Evolutionary conservation across 2,329 filamentous ascomycete species (phyloP).

Genomic region (Drechslerella dactyloides): DNA sequence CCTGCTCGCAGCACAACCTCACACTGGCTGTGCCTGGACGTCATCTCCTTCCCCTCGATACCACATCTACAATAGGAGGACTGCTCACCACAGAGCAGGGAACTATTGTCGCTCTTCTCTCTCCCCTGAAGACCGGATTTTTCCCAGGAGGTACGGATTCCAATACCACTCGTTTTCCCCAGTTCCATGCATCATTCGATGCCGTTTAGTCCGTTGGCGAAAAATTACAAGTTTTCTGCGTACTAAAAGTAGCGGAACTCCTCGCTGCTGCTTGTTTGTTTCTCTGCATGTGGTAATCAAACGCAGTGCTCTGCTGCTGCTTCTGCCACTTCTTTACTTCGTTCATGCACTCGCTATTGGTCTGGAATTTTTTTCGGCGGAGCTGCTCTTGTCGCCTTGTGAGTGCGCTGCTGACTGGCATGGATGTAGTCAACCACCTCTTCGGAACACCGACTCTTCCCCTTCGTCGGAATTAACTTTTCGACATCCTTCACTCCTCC

Average conservation of each 20-base stretch:
- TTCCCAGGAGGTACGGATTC: slow-evolving; percentile 39
- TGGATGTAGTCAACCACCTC: slow-evolving; percentile 14
- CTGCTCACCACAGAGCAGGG: slow-evolving; percentile 21
- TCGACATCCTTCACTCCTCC: slow-evolving; percentile 24
- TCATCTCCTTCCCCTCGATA: slow-evolving; percentile 3
- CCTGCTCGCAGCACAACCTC: slow-evolving; percentile 18
- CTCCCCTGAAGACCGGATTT: slow-evolving; percentile 38
- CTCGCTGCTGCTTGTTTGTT: slow-evolving; percentile 22
- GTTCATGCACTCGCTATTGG: neutral
- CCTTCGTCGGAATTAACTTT: slow-evolving; percentile 48
- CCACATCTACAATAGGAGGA: slow-evolving; percentile 18
- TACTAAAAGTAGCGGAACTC: slow-evolving; percentile 13
- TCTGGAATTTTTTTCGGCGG: neutral
- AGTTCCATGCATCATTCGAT: neutral
- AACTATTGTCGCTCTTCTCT: slow-evolving; percentile 20
- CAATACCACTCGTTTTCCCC: neutral
- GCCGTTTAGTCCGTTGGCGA: neutral
- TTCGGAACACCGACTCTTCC: slow-evolving; percentile 10
- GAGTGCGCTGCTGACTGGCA: neutral
- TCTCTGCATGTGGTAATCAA: slow-evolving; percentile 10
- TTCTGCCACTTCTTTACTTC: neutral
- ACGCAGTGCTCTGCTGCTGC: neutral
- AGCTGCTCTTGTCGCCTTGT: neutral
- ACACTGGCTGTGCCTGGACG: neutral
- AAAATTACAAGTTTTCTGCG: neutral